Conservation (phyloP, 1,284 basidiomycete genomes). For the Exsudoporus floridanus region DNA sequence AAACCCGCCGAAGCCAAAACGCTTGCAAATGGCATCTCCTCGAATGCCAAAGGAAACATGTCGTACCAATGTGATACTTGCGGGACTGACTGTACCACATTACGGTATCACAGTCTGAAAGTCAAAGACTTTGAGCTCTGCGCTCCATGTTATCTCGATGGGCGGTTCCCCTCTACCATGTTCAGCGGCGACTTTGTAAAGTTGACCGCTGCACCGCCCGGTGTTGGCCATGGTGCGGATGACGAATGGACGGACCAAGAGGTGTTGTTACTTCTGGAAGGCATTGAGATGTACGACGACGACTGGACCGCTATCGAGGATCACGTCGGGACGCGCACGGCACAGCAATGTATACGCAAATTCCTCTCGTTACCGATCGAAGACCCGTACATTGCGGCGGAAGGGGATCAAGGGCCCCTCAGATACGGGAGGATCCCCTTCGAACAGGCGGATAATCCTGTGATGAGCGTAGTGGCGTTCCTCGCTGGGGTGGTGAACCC, state of each 20-base stretch:
- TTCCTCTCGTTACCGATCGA: constrained; percentile 98
- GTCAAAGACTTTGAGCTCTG: constrained; percentile 90
- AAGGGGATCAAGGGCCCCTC: constrained; percentile 77
- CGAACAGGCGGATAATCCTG: constrained; percentile 93
- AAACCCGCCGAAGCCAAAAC: constrained; percentile 62
- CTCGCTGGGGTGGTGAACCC: constrained; percentile 91
- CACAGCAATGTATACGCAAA: constrained; percentile 94
- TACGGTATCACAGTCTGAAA: constrained; percentile 93
- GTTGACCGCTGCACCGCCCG: constrained; percentile 57
- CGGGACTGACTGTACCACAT: constrained; percentile 86
- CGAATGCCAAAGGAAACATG: constrained; percentile 46
- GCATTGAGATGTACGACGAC: constrained; percentile 97
- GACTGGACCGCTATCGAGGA: constrained; percentile 93
- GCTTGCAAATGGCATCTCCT: constrained; percentile 58
- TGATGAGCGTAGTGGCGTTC: constrained; percentile 98
- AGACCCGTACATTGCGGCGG: constrained; percentile 80
- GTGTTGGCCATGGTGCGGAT: constrained; percentile 43
- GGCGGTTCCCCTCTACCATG: constrained; percentile 94
- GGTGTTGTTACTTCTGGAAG: constrained; percentile 85
- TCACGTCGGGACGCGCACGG: constrained; percentile 87
- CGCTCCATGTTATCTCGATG: constrained; percentile 90
- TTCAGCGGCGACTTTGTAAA: constrained; percentile 98
- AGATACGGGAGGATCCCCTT: constrained; percentile 85
- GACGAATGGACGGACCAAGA: constrained; percentile 89
- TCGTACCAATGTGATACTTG: constrained; percentile 91